A percentile compares a stretch with the other conserved stretches of the same genome.
These are phyloP conservation scores for Ceratocystis diversiconidia DNA, from an alignment of 2,329 filamentous ascomycete genomes.

Conservation along the genomic window DNA sequence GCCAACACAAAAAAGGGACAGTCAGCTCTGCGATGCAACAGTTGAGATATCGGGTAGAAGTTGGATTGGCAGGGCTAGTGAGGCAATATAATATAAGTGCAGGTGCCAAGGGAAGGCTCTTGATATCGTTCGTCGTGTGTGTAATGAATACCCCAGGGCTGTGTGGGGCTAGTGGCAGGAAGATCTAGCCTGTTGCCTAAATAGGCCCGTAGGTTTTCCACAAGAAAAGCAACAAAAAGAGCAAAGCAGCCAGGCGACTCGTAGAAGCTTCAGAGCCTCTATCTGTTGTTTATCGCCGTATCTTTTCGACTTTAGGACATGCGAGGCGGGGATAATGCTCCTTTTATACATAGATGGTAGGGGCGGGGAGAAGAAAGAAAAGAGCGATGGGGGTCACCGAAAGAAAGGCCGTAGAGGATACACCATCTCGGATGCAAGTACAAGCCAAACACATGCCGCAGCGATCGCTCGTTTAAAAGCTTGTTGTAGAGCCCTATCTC, in stretches of 20 bases:
- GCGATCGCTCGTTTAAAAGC: no score
- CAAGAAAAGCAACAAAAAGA: not conserved
- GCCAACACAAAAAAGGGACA: not conserved
- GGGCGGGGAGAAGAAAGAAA: no score
- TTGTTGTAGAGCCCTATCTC: not conserved
- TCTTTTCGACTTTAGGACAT: not conserved
- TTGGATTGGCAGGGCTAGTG: not conserved
- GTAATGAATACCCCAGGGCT: not conserved
- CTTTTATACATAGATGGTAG: not conserved
- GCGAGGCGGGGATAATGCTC: not conserved
- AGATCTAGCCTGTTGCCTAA: not conserved
- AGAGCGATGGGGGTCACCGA: no score
- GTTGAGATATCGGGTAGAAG: not conserved
- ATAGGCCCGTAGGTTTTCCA: not conserved
- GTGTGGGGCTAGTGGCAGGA: not conserved
- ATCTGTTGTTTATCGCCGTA: not conserved
- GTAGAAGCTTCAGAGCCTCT: not conserved
- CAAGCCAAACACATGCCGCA: no score
- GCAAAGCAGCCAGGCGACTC: not conserved
- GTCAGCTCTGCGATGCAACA: not conserved
- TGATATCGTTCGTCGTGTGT: not conserved
- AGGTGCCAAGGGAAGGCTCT: not conserved
- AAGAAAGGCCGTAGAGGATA: no score
- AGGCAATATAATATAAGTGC: conserved; percentile 1
- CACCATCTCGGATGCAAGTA: no score